Percentiles rank a stretch among this genome's conserved stretches.
Evolutionary conservation across 1,139 yeast species (phyloP).

Genomic region (Hyphopichia wangnamkhiaoensis): DNA sequence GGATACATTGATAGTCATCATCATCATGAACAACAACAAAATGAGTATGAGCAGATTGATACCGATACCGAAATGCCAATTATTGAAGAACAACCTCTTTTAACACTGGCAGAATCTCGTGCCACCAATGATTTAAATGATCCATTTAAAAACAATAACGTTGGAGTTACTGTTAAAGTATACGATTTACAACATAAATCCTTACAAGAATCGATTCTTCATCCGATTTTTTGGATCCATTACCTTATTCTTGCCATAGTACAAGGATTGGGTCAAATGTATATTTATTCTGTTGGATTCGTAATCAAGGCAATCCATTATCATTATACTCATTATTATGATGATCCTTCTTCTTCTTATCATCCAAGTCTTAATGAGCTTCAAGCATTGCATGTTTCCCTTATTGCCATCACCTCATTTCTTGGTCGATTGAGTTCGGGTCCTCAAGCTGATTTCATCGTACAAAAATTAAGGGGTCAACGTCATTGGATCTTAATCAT

Average conservation of each 20-base stretch:
- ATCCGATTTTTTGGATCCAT: conserved; percentile 46
- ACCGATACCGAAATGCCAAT: background rate
- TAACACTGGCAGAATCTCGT: conserved; percentile 5
- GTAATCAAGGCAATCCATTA: conserved; percentile 54
- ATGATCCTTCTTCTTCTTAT: conserved; percentile 9
- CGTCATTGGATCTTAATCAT: conserved; percentile 67
- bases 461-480: conserved; percentile 51
- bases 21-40: conserved; percentile 7
- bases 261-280: conserved; percentile 78
- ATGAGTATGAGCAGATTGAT: conserved; percentile 1
- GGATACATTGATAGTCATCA: conserved; percentile 23
- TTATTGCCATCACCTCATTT: conserved; percentile 68
- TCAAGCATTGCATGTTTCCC: conserved; percentile 73
- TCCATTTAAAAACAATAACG: background rate
- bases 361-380: conserved; percentile 32
- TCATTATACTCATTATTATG: conserved; percentile 23
- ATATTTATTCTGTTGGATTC: conserved; percentile 73
- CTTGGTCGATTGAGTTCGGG: conserved; percentile 71
- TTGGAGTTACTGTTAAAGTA: background rate
- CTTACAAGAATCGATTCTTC: conserved; percentile 19
- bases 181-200: conserved; percentile 14
- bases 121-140: conserved; percentile 6
- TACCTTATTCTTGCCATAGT: conserved; percentile 58
- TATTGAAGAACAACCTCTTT: conserved; percentile 3
- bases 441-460: conserved; percentile 61